Percentiles rank a stretch among this genome's conserved stretches.
phyloP scores from a whole-genome alignment of 768 basidiomycete species.

The Mycena chlorophos region DNA sequence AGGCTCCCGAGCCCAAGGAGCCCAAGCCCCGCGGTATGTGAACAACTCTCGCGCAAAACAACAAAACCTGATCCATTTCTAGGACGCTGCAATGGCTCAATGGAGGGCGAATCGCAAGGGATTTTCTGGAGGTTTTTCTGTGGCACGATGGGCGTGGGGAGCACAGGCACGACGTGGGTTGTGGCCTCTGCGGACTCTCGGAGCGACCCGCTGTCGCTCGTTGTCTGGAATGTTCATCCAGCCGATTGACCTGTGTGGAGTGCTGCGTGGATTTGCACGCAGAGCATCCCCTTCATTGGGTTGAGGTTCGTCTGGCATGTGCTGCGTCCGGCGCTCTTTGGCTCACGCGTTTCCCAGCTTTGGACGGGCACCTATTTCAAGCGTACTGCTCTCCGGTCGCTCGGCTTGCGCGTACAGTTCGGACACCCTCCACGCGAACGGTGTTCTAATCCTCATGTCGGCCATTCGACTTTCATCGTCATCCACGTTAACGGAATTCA shows the following conservation, averaged over 20 bases:
- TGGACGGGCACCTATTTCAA: constrained; percentile 6
- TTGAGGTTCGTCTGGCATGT: background rate
- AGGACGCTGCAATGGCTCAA: background rate
- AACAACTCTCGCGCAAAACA: too few relatives aligned
- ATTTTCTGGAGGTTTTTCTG: background rate
- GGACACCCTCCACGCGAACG: constrained; percentile 5
- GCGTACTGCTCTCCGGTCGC: background rate
- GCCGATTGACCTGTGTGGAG: background rate
- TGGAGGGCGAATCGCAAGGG: background rate
- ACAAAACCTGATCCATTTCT: too few relatives aligned
- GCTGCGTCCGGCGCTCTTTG: background rate
- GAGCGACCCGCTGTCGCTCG: background rate
- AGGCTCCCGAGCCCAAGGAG: too few relatives aligned
- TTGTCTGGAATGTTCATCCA: background rate
- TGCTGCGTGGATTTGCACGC: background rate
- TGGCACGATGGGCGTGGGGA: background rate
- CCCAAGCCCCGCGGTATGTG: too few relatives aligned
- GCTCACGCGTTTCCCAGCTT: background rate
- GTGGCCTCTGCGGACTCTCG: background rate
- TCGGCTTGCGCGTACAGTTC: constrained; percentile 15
- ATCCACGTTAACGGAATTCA: constrained; percentile 15
- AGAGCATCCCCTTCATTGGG: background rate
- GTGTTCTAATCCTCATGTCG: background rate
- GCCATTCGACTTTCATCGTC: constrained; percentile 1
- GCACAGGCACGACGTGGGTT: background rate